phyloP scores from a whole-genome alignment of 2,329 filamentous ascomycete genomes.

The Amauroascus niger region DNA sequence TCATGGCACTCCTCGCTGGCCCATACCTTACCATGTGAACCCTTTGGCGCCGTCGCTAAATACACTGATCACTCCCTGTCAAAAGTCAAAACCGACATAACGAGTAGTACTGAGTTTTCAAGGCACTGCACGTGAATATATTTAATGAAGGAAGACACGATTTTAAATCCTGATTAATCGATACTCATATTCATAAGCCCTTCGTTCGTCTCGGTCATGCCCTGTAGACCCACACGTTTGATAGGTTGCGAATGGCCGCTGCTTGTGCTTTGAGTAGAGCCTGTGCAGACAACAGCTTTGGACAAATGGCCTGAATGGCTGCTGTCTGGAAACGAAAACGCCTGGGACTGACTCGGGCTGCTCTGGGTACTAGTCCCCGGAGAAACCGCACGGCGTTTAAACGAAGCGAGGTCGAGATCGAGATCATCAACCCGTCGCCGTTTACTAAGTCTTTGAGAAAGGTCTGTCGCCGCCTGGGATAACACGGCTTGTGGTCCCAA shows the following conservation, averaged over 20 bases:
- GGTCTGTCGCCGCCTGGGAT: slow-evolving; percentile 11
- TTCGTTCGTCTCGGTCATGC: slow-evolving; percentile 93
- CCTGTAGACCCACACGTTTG: slow-evolving; percentile 69
- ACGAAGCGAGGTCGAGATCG: slow-evolving; percentile 75
- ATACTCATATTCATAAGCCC: slow-evolving; percentile 96
- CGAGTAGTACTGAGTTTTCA: background rate
- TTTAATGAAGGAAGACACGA: background rate
- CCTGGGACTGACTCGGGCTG: slow-evolving; percentile 47
- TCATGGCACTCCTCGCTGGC: too few species aligned
- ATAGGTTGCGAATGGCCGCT: slow-evolving; percentile 37
- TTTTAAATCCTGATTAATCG: slow-evolving; percentile 48
- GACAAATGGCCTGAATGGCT: slow-evolving; percentile 8
- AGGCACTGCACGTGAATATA: background rate
- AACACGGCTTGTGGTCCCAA: slow-evolving; percentile 14
- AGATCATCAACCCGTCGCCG: slow-evolving; percentile 72
- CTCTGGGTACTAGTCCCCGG: slow-evolving; percentile 86
- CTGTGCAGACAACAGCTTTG: slow-evolving; percentile 25
- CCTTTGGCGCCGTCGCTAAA: too few species aligned
- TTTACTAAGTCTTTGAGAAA: slow-evolving; percentile 33
- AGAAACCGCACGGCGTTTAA: slow-evolving; percentile 85
- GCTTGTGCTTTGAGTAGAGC: slow-evolving; percentile 29
- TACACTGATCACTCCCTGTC: too few species aligned
- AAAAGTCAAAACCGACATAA: too few species aligned
- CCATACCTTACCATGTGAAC: too few species aligned
- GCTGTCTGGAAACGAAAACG: slow-evolving; percentile 33